Percentiles rank a stretch among this genome's conserved stretches.
phyloP scores from a whole-genome alignment of 2,329 filamentous ascomycete species.

The Colletotrichum ledebouriae region DNA sequence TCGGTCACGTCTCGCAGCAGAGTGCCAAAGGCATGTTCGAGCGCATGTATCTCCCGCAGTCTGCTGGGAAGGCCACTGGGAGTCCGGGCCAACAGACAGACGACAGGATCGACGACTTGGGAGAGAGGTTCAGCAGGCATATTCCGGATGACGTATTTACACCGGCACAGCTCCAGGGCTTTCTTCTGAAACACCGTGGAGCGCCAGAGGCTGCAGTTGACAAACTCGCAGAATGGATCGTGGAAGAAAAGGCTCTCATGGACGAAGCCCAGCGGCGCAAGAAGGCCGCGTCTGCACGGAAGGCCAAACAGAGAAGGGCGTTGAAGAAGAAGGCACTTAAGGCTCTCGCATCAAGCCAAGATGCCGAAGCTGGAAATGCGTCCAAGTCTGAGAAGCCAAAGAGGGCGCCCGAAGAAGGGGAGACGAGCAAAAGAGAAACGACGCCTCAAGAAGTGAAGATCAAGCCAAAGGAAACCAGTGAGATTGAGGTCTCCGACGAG shows the following conservation, averaged over 20 bases:
- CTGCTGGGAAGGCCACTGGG: not conserved
- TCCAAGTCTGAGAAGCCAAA: not conserved
- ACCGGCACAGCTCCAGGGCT: slow-evolving; percentile 36
- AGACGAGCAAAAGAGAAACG: not conserved
- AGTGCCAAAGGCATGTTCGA: slow-evolving; percentile 40
- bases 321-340: slow-evolving; percentile 28
- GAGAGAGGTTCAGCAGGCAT: slow-evolving; percentile 16
- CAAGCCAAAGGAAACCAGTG: not conserved
- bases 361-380: not conserved
- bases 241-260: slow-evolving; percentile 32
- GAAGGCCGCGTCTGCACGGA: slow-evolving; percentile 14
- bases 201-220: not conserved
- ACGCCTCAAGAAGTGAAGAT: not conserved
- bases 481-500: not conserved
- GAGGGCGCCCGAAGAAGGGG: not conserved
- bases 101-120: not conserved
- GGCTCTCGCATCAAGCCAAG: not conserved
- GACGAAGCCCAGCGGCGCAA: slow-evolving; percentile 29
- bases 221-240: slow-evolving; percentile 9
- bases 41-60: slow-evolving; percentile 32
- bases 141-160: slow-evolving; percentile 32
- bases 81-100: too few relatives aligned
- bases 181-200: slow-evolving; percentile 29
- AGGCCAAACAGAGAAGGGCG: slow-evolving; percentile 29
- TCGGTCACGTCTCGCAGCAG: slow-evolving; percentile 66